phyloP scores from a whole-genome alignment of 495 filamentous ascomycete genomes.

The Apiosordaria backusii region DNA sequence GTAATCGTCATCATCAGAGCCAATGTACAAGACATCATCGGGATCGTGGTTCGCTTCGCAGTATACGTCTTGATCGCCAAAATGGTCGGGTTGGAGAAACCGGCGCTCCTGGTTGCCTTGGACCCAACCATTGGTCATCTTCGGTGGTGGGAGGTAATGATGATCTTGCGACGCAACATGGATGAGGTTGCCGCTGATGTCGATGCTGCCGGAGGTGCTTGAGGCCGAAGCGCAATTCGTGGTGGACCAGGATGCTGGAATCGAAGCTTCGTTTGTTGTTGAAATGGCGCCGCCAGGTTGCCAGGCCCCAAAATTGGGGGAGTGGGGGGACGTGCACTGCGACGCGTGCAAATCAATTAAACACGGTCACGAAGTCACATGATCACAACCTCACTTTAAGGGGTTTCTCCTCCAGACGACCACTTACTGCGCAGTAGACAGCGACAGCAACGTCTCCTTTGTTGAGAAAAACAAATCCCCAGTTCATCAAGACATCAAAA shows the following conservation, averaged over 20 bases:
- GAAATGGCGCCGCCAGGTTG: conserved; percentile 8
- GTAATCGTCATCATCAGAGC: conserved; percentile 59
- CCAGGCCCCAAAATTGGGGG: conserved; percentile 11
- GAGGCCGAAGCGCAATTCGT: background rate
- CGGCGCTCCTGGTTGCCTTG: conserved; percentile 1
- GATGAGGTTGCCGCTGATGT: background rate
- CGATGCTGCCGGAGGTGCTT: background rate
- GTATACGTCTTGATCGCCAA: conserved; percentile 39
- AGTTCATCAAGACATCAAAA: too few relatives aligned
- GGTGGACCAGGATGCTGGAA: background rate
- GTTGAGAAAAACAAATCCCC: background rate
- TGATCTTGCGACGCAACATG: background rate
- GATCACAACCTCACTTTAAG: conserved; percentile 4
- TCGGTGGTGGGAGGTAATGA: background rate
- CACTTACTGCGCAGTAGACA: too few relatives aligned
- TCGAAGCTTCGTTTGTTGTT: conserved; percentile 2
- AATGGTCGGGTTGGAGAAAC: conserved; percentile 24
- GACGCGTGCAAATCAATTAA: conserved; percentile 27
- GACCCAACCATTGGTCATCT: conserved; percentile 8
- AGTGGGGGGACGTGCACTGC: conserved; percentile 1
- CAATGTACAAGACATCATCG: conserved; percentile 44
- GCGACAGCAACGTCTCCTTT: too few relatives aligned
- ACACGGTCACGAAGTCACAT: conserved; percentile 28
- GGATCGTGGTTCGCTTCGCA: conserved; percentile 38
- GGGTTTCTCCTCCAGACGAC: background rate